phyloP scores from a whole-genome alignment of 176 grass and related monocot species.

The Oryza punctata region DNA sequence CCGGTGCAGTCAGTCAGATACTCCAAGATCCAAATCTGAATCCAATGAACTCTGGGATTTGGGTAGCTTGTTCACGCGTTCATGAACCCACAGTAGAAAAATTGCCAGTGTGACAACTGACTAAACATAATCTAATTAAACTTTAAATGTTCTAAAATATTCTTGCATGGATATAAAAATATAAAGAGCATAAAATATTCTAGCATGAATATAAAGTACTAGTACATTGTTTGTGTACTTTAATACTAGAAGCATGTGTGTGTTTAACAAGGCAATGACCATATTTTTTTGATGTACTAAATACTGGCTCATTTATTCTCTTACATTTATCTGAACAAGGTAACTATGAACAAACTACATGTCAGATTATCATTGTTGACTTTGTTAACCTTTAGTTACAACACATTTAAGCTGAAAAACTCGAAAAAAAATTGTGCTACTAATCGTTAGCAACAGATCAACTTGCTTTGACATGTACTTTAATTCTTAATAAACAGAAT shows the following conservation, averaged over 20 bases:
- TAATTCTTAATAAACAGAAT: not conserved
- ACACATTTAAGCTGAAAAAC: not conserved
- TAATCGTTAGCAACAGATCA: not conserved
- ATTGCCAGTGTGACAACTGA: not conserved
- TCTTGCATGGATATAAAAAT: not conserved
- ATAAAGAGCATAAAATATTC: not conserved
- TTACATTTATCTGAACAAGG: not conserved
- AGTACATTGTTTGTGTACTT: not conserved
- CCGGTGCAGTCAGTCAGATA: not conserved
- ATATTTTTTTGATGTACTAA: not conserved
- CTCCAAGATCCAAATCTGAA: slow-evolving; percentile 40
- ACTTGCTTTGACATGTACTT: not conserved
- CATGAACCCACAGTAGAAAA: slow-evolving; percentile 13
- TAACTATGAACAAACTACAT: not conserved
- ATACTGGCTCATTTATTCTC: not conserved
- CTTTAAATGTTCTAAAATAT: not conserved
- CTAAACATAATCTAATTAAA: not conserved
- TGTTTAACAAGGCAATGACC: not conserved
- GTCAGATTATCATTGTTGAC: not conserved
- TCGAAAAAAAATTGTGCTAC: not conserved
- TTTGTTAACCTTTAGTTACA: not conserved
- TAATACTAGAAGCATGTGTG: slow-evolving; percentile 11
- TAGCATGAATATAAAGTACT: not conserved
- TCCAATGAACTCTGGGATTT: slow-evolving; percentile 14
- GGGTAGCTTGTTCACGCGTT: not conserved